Base-by-base conservation (phyloP, 148 eudicot species). In the Camellia japonica region DNA sequence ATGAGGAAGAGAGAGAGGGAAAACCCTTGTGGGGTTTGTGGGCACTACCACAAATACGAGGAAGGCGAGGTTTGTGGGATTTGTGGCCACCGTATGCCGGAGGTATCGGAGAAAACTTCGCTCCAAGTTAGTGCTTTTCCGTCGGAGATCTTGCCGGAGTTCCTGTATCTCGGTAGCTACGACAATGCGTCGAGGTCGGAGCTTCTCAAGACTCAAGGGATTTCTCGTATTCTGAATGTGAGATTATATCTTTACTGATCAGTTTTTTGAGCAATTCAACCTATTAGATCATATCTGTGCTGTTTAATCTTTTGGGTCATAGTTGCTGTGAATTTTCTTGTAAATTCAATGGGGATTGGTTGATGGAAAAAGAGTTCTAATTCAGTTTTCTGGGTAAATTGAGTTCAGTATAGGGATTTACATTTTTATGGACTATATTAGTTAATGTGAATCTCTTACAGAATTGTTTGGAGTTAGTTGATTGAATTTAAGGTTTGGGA, bases 1-100 rank as follows among this genome's bases (percentile, higher is more conserved):
- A 92, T 92, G 92, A 93, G 98, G 85, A 95, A 95, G 86, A 89
- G 98, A 72, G 98, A 93, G 87, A 89, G 98, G 75, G 98, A 95
- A 59, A 93, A 92, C 82, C 97, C 97, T 11, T 93, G 98, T 81
- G 88, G 87, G 63, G 70, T 95, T 54, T 93, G 98, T 60, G 98
- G 97, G 80, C 98, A 95, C 87, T 95, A 95, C 84, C 98, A 95
- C 82, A 95, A 91, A 83, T 93, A 93, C 83, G 98, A 95, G 70
- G 98, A 95, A 79, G 98, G 98, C 15, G 97, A 94, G 78, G 95
- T 93, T 11, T 93, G 98, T 78, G 94, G 93, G 66, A 75, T 95
- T 74, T 95, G 98, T 81, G 98, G 98, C 15, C 98, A 95, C 69
- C 88, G 93, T 11, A 79, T 93, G 88, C 87, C 93, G 43, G 89